phyloP scores from a whole-genome alignment of 2,329 filamentous ascomycete genomes.

The Claviceps sp. region DNA sequence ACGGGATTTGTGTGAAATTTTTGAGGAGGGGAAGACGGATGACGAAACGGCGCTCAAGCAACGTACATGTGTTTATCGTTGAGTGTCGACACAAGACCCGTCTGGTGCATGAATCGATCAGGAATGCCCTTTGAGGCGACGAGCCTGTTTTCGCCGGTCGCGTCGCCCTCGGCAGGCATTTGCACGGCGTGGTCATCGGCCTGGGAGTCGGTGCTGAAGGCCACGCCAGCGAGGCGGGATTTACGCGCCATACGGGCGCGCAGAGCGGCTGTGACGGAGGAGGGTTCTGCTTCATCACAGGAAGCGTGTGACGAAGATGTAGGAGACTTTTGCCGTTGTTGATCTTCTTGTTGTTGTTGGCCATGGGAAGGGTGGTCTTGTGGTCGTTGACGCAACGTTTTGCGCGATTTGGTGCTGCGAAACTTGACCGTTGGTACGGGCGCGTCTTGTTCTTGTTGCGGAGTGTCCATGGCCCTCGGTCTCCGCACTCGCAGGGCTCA shows the following conservation, averaged over 20 bases:
- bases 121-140: slow-evolving; percentile 16
- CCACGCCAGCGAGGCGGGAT: slow-evolving; percentile 39
- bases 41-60: background rate
- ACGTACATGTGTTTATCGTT: slow-evolving; percentile 70
- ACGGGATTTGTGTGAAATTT: slow-evolving; percentile 1
- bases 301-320: background rate
- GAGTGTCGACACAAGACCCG: slow-evolving; percentile 49
- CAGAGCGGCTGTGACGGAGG: slow-evolving; percentile 33
- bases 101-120: slow-evolving; percentile 57
- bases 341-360: background rate
- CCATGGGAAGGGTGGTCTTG: slow-evolving; percentile 10
- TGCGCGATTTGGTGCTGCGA: slow-evolving; percentile 45
- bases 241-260: slow-evolving; percentile 39
- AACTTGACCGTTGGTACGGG: slow-evolving; percentile 30
- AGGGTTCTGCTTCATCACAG: slow-evolving; percentile 16
- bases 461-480: slow-evolving; percentile 10
- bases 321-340: background rate
- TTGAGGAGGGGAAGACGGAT: too few species aligned
- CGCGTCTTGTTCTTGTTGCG: slow-evolving; percentile 11
- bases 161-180: slow-evolving; percentile 22
- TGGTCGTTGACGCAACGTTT: slow-evolving; percentile 40
- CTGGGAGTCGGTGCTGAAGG: slow-evolving; percentile 30
- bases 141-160: slow-evolving; percentile 18
- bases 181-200: slow-evolving; percentile 11
- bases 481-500: background rate